Evolutionary conservation across 768 basidiomycete genomes (phyloP).

Genomic region (Psilocybe cubensis): DNA sequence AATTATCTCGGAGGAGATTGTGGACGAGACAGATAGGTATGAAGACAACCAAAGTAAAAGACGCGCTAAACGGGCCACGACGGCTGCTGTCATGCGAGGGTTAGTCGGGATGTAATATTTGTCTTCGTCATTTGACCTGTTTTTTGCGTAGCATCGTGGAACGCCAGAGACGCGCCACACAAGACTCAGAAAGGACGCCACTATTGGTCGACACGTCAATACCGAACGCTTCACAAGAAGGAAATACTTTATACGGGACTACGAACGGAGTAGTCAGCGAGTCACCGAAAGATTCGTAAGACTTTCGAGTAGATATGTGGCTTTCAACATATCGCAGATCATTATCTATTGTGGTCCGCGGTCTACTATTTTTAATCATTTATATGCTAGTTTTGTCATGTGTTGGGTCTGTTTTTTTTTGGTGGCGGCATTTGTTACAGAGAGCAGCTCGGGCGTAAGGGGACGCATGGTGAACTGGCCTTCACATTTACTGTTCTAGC

Average conservation of each 20-base stretch:
- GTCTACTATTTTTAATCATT: too few species aligned
- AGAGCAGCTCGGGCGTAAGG: too few species aligned
- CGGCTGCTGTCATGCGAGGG: constrained; percentile 82
- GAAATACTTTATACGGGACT: constrained; percentile 6
- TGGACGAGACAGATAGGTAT: constrained; percentile 92
- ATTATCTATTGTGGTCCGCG: too few species aligned
- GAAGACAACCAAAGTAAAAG: constrained; percentile 86
- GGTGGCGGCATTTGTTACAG: too few species aligned
- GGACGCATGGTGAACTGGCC: too few species aligned
- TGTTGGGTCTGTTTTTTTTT: too few species aligned
- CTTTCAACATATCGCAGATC: neutral
- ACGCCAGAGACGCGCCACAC: constrained; percentile 36
- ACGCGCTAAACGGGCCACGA: constrained; percentile 70
- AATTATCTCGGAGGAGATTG: constrained; percentile 95
- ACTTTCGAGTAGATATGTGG: neutral
- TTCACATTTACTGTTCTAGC: too few species aligned
- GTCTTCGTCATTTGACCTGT: neutral
- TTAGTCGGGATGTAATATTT: constrained; percentile 33
- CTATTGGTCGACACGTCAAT: constrained; percentile 26
- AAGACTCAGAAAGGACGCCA: constrained; percentile 40
- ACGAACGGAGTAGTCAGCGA: constrained; percentile 15
- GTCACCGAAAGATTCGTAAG: constrained; percentile 18
- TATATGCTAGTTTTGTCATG: too few species aligned
- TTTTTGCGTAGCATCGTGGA: constrained; percentile 19
- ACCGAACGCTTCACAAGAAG: neutral